Base-by-base conservation (phyloP, 2,329 filamentous ascomycete species). In the Cryphonectria radicalis region DNA sequence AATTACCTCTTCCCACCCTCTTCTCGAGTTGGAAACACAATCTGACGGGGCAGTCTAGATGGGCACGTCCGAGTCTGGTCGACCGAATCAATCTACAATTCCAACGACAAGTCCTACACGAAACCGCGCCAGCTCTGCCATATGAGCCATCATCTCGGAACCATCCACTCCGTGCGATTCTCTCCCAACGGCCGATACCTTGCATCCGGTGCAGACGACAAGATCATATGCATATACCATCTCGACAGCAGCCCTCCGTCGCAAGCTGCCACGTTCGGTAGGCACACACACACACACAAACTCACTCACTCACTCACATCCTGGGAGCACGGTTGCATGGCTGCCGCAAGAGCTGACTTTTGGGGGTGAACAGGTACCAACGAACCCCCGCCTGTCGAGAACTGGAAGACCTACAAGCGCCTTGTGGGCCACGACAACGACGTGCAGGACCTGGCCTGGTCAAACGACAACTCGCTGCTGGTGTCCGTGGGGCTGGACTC, bases 11-110 rank as follows among this genome's bases (percentile, higher is more conserved):
- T 43, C 63, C 59, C 19, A 0, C 42, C 64, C 25, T 25, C 22
- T n/a, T 40, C 46, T n/a, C 22, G 40, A 37, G 35, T 8, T 62
- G 6, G 35, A 46, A 19, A 40, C 32, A 65, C 32, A n/a, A 17
- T 43, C 65, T 66, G 22, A 66, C 53, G 17, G 10, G 46, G 40
- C 13, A 19, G n/a, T 37, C 5, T 70, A 81, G 96, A 99, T 86
- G 95, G 96, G 79, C 94, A 98, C 81, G 96, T 99, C 73, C 92
- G 97, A 74, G 93, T 99, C 77, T 99, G 96, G 96, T 98, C 95
- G 32, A 98, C 93, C 71, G 95, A 98, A 76, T 92, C 96, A 70
- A 94, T 99, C 79, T 91, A 94, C 80, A 93, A 93, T 77, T 91
- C 94, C 73, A 87, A 90, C 74, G 89, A 95, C 75, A 84, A 89